Evolutionary conservation across 1,284 basidiomycete genomes (phyloP).

Genomic region (Volvariella surrecta): DNA sequence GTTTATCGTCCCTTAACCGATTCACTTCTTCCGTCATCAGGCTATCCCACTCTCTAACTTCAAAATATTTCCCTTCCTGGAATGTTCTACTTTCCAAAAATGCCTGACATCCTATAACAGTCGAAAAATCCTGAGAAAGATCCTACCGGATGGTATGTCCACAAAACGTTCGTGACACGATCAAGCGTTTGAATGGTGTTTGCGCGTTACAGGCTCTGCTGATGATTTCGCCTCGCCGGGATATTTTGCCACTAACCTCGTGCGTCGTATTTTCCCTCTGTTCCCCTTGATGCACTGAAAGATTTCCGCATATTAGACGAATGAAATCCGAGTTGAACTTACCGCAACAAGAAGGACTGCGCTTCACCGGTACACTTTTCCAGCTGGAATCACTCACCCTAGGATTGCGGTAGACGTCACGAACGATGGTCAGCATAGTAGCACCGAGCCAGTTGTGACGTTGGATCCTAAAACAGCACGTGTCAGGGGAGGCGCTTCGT

Average conservation of each 20-base stretch:
- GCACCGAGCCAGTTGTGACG: conserved; percentile 33
- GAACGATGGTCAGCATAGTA: conserved; percentile 47
- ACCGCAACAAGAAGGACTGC: conserved; percentile 48
- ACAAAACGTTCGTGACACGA: too few relatives aligned
- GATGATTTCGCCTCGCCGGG: conserved; percentile 55
- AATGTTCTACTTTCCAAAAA: conserved; percentile 41
- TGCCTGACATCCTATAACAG: conserved; percentile 37
- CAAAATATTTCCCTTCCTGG: conserved; percentile 45
- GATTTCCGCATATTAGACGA: conserved; percentile 28
- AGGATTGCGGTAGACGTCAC: conserved; percentile 48
- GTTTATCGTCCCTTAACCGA: not conserved
- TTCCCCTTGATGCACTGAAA: not conserved
- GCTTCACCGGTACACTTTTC: conserved; percentile 46
- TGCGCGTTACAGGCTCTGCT: conserved; percentile 35
- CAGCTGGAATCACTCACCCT: conserved; percentile 30
- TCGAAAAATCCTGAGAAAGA: conserved; percentile 35
- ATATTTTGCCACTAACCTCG: conserved; percentile 54
- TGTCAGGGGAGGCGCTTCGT: conserved; percentile 29
- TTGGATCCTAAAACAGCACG: conserved; percentile 38
- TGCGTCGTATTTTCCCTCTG: conserved; percentile 14
- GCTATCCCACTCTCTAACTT: conserved; percentile 51
- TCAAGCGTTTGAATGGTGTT: too few relatives aligned
- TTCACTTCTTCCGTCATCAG: conserved; percentile 17
- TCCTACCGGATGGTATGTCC: conserved; percentile 33
- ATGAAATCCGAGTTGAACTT: conserved; percentile 47